Evolutionary conservation across 345 rosid species (phyloP).

Genomic region (Gossypium longicalyx): DNA sequence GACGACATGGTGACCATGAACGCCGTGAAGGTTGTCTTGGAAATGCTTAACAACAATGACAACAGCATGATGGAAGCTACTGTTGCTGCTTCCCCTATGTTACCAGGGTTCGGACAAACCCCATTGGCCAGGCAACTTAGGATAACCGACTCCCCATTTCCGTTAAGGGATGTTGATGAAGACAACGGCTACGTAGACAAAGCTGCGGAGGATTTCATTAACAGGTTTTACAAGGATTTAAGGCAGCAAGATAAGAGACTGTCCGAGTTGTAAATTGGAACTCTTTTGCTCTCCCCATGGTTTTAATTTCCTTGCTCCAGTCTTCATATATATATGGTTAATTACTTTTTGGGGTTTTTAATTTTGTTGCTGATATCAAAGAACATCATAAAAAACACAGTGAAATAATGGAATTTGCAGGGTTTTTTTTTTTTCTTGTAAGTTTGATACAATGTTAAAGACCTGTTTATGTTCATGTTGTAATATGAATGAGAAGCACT

Average conservation of each 20-base stretch:
- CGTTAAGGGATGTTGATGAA: constrained; percentile 49
- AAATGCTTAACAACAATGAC: constrained; percentile 45
- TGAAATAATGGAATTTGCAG: background rate
- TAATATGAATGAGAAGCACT: background rate
- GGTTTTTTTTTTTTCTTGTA: background rate
- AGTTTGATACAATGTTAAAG: background rate
- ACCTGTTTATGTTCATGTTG: background rate
- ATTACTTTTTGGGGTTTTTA: background rate
- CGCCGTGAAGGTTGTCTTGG: constrained; percentile 50
- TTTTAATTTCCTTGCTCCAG: background rate
- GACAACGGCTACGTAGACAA: constrained; percentile 52
- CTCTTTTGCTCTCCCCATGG: background rate
- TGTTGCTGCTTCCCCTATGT: constrained; percentile 38
- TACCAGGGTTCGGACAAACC: constrained; percentile 81
- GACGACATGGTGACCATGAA: constrained; percentile 39
- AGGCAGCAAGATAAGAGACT: constrained; percentile 43
- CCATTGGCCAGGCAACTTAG: constrained; percentile 74
- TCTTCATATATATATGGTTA: too few species aligned
- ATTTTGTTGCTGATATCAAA: constrained; percentile 14
- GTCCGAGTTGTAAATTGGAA: constrained; percentile 3
- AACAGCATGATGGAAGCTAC: constrained; percentile 10
- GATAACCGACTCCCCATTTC: constrained; percentile 94
- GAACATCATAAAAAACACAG: background rate
- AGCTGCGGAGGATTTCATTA: constrained; percentile 80
- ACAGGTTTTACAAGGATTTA: constrained; percentile 65